These are phyloP conservation scores for Cryptococcus maquisensis DNA, from an alignment of 1,284 basidiomycete species.

Conservation along the genomic window DNA sequence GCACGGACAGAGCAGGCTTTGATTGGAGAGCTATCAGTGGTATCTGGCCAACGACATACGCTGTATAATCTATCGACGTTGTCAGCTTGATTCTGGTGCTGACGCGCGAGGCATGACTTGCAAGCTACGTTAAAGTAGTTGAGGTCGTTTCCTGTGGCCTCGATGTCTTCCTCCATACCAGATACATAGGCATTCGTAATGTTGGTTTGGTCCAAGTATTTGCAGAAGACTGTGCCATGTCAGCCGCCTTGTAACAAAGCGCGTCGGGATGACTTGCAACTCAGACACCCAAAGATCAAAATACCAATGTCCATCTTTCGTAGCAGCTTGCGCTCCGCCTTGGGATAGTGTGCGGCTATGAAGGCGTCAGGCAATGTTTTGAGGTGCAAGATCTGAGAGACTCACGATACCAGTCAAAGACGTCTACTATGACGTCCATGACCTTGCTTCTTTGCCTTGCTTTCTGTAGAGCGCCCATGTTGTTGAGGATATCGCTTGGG, in stretches of 20 bases:
- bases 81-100: not conserved
- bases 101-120: not conserved
- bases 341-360: slow-evolving; percentile 17
- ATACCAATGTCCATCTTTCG: slow-evolving; percentile 42
- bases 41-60: slow-evolving; percentile 30
- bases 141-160: slow-evolving; percentile 27
- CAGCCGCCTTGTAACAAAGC: not conserved
- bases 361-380: not conserved
- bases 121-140: slow-evolving; percentile 18
- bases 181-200: slow-evolving; percentile 10
- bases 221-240: slow-evolving; percentile 4
- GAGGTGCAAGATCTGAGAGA: not conserved
- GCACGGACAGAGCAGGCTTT: slow-evolving; percentile 16
- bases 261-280: slow-evolving; percentile 1
- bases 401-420: slow-evolving; percentile 49
- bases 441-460: slow-evolving; percentile 47
- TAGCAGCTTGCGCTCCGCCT: slow-evolving; percentile 12
- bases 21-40: slow-evolving; percentile 24
- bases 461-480: not conserved
- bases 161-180: slow-evolving; percentile 66
- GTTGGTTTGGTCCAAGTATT: slow-evolving; percentile 11
- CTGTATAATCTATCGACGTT: slow-evolving; percentile 14
- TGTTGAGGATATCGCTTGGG: no score
- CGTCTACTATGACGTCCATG: slow-evolving; percentile 53
- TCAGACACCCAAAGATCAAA: slow-evolving; percentile 34